Percentiles rank a stretch among this genome's conserved stretches.
phyloP scores from a whole-genome alignment of 345 rosid species.

The Erucastrum elatum region DNA sequence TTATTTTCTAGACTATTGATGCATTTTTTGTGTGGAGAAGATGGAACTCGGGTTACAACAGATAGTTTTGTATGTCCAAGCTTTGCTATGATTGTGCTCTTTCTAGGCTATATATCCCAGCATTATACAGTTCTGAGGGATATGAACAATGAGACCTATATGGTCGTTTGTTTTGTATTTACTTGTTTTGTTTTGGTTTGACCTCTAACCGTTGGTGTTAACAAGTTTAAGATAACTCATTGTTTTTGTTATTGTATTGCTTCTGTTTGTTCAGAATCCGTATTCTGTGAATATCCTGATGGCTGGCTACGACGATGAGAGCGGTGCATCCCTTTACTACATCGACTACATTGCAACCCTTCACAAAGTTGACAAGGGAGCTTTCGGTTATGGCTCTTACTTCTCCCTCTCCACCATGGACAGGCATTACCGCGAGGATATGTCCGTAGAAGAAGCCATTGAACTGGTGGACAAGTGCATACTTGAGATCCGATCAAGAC shows the following conservation, averaged over 20 bases:
- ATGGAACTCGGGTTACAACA: background rate
- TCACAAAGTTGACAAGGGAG: slow-evolving; percentile 95
- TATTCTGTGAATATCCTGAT: slow-evolving; percentile 81
- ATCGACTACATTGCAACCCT: slow-evolving; percentile 95
- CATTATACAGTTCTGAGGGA: background rate
- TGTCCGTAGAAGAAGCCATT: slow-evolving; percentile 85
- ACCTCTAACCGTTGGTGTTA: background rate
- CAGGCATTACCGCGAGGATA: slow-evolving; percentile 80
- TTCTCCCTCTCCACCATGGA: slow-evolving; percentile 92
- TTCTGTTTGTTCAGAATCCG: slow-evolving; percentile 59
- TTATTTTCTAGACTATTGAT: background rate
- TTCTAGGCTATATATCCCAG: background rate
- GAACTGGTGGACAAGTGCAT: slow-evolving; percentile 85
- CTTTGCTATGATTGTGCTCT: background rate
- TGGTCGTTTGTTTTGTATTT: background rate
- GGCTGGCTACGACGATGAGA: slow-evolving; percentile 89
- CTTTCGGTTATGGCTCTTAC: slow-evolving; percentile 93
- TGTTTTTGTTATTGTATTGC: background rate
- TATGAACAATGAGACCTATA: background rate
- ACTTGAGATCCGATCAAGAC: slow-evolving; percentile 83
- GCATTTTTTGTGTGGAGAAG: background rate
- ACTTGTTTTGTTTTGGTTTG: background rate
- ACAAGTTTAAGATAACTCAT: background rate
- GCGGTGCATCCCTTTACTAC: slow-evolving; percentile 92
- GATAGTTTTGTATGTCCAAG: background rate